These are phyloP conservation scores for Forsythia viridissima DNA, from an alignment of 257 asterid genomes.

Conservation along the genomic window DNA sequence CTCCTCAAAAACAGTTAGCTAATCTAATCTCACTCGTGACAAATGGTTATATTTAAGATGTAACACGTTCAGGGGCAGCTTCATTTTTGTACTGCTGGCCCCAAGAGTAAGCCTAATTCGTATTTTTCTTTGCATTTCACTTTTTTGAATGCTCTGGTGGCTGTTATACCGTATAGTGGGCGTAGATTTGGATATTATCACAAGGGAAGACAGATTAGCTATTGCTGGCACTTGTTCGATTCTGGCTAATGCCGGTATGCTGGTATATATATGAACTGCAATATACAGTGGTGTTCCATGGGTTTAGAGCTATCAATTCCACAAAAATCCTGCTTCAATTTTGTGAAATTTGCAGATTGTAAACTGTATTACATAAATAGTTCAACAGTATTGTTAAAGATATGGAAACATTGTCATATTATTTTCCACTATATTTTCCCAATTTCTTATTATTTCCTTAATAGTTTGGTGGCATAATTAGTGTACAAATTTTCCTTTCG, in stretches of 20 bases:
- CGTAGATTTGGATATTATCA: neutral
- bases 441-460: no score
- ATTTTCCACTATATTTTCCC: neutral
- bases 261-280: neutral
- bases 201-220: neutral
- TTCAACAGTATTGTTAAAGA: no score
- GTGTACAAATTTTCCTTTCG: neutral
- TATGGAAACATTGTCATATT: no score
- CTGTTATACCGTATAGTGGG: neutral
- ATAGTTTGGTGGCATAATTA: neutral
- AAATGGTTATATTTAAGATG: constrained; percentile 11
- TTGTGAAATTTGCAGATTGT: no score
- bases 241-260: neutral
- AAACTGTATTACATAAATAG: no score
- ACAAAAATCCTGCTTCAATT: neutral
- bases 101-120: neutral
- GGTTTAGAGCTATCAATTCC: neutral
- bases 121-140: neutral
- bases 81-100: neutral
- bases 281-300: neutral
- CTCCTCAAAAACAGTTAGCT: neutral
- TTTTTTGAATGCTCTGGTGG: neutral
- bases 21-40: constrained; percentile 7
- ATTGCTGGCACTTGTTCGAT: neutral
- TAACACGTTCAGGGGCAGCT: neutral